A percentile compares a stretch with the other conserved stretches of the same genome.
phyloP scores from a whole-genome alignment of 306 rosid genomes.

The Vicia sativa region DNA sequence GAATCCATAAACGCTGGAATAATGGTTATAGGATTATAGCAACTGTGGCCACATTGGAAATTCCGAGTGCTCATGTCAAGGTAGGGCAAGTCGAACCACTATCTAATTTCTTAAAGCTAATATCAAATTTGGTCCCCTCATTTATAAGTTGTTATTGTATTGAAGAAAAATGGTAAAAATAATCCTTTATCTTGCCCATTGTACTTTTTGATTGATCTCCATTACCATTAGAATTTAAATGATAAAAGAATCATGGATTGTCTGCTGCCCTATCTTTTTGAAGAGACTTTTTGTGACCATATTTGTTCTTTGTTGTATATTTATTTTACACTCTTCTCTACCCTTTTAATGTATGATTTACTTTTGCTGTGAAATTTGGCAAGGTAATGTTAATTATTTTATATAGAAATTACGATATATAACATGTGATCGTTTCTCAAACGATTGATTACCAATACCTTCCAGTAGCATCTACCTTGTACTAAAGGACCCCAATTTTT shows the following conservation, averaged over 20 bases:
- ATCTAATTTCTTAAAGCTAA: constrained; percentile 16
- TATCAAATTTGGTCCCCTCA: neutral
- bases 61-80: constrained; percentile 98
- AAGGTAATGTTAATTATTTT: constrained; percentile 10
- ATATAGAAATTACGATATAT: too few species aligned
- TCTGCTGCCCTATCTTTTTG: constrained; percentile 26
- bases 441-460: too few species aligned
- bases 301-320: constrained; percentile 27
- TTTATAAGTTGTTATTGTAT: constrained; percentile 23
- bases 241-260: constrained; percentile 28
- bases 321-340: constrained; percentile 16
- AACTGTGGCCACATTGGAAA: constrained; percentile 90
- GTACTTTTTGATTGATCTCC: constrained; percentile 72
- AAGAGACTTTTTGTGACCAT: constrained; percentile 27
- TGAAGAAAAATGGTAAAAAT: constrained; percentile 93
- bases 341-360: constrained; percentile 23
- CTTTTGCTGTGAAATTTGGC: constrained; percentile 34
- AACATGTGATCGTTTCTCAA: too few species aligned
- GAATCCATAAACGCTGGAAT: constrained; percentile 96
- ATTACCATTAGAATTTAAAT: constrained; percentile 28
- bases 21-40: constrained; percentile 78
- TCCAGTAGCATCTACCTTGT: too few species aligned
- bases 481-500: too few species aligned
- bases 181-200: constrained; percentile 80
- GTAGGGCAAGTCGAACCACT: constrained; percentile 43